These are phyloP conservation scores for Spinacia oleracea DNA, from an alignment of 179 eudicot genomes.

Conservation along the genomic window DNA sequence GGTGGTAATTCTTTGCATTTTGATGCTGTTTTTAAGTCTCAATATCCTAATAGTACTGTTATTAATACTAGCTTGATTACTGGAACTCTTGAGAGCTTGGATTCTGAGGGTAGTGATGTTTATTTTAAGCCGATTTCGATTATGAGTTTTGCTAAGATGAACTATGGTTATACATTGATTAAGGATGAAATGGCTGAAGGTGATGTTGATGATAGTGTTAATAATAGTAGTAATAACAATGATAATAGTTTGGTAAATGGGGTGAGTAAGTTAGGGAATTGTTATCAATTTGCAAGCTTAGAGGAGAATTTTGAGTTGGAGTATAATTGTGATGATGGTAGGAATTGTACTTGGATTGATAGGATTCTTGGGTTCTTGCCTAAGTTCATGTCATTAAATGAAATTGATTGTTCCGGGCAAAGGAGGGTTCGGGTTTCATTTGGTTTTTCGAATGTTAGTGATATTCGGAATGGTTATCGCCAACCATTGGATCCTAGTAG, in stretches of 20 bases:
- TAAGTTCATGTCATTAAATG: conserved; percentile 52
- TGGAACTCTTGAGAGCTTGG: conserved; percentile 62
- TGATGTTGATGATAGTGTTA: conserved; percentile 32
- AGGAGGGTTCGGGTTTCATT: conserved; percentile 55
- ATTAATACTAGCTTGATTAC: conserved; percentile 55
- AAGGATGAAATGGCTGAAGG: conserved; percentile 36
- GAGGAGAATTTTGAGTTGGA: conserved; percentile 49
- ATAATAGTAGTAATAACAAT: conserved; percentile 16
- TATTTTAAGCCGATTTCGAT: conserved; percentile 46
- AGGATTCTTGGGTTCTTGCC: conserved; percentile 45
- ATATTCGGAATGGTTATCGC: conserved; percentile 32
- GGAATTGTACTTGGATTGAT: conserved; percentile 55
- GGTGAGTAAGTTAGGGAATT: conserved; percentile 26
- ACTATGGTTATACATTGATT: conserved; percentile 53
- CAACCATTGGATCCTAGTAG: conserved; percentile 57
- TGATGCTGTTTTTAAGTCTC: conserved; percentile 57
- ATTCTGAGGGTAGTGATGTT: conserved; percentile 19
- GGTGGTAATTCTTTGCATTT: conserved; percentile 19
- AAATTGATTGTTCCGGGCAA: conserved; percentile 49
- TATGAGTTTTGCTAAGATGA: conserved; percentile 55
- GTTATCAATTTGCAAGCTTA: conserved; percentile 34
- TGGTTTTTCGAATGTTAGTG: conserved; percentile 46
- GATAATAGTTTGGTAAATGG: conserved; percentile 26
- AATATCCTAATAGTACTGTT: conserved; percentile 48
- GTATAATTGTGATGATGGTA: conserved; percentile 42